These are phyloP conservation scores for Sugiyamaella sp. DNA, from an alignment of 1,139 yeast species.

Conservation along the genomic window DNA sequence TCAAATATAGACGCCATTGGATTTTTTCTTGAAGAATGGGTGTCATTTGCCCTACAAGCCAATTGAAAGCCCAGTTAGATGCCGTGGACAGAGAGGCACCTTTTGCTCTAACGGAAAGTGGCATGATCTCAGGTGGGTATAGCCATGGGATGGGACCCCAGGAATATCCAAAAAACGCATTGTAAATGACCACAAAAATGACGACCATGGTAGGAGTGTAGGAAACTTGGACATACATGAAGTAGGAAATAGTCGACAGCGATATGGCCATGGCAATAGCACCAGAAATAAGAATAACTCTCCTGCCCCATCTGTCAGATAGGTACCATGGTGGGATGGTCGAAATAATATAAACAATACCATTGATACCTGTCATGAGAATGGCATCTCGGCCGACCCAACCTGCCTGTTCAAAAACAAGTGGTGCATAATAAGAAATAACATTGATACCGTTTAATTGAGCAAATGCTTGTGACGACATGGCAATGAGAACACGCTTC, in stretches of 20 bases:
- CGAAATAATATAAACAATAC: constrained; percentile 69
- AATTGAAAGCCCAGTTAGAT: constrained; percentile 93
- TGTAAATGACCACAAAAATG: constrained; percentile 71
- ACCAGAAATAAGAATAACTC: constrained; percentile 77
- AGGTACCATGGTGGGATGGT: constrained; percentile 92
- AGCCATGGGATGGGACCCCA: constrained; percentile 99
- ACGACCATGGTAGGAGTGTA: constrained; percentile 77
- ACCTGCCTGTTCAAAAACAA: constrained; percentile 93
- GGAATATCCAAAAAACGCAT: constrained; percentile 79
- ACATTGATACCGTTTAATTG: constrained; percentile 93
- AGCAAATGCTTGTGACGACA: constrained; percentile 89
- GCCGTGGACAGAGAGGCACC: constrained; percentile 93
- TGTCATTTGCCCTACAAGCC: constrained; percentile 87
- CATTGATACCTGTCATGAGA: constrained; percentile 90
- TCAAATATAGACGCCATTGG: constrained; percentile 77
- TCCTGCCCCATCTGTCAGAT: constrained; percentile 89
- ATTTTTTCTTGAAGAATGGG: constrained; percentile 80
- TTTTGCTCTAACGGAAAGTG: constrained; percentile 83
- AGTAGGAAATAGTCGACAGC: constrained; percentile 64
- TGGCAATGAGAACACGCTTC: constrained; percentile 81
- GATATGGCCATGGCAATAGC: constrained; percentile 78
- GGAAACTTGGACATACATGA: constrained; percentile 59
- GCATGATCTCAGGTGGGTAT: constrained; percentile 85
- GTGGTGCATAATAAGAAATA: constrained; percentile 89
- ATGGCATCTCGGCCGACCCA: constrained; percentile 89